phyloP scores from a whole-genome alignment of 805 yeast species.

The Ogataea philodendri region DNA sequence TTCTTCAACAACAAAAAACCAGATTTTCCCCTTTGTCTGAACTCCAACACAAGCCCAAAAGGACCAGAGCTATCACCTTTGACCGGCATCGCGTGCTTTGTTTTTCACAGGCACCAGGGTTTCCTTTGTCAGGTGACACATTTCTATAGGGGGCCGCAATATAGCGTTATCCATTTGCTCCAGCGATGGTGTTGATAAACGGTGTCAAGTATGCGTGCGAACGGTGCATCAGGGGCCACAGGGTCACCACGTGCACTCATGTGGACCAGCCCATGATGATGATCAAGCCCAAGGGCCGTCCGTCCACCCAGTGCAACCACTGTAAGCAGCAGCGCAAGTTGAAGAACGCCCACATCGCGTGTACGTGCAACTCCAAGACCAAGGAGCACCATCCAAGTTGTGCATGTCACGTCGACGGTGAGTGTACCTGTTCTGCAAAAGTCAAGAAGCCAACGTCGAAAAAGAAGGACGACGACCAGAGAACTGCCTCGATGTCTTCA shows the following conservation, averaged over 20 bases:
- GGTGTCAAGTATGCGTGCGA: constrained; percentile 97
- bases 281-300: constrained; percentile 97
- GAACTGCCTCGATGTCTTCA: too few species aligned
- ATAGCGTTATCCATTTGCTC: constrained; percentile 1
- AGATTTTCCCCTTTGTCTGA: neutral
- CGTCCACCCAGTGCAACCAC: constrained; percentile 86
- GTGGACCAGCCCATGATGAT: constrained; percentile 85
- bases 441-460: constrained; percentile 21
- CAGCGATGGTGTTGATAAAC: constrained; percentile 79
- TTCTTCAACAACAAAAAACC: constrained; percentile 3
- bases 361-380: constrained; percentile 63
- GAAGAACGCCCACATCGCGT: constrained; percentile 63
- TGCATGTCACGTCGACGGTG: constrained; percentile 33
- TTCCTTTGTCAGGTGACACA: constrained; percentile 3
- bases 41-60: constrained; percentile 1
- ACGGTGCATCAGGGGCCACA: constrained; percentile 91
- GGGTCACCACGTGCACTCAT: constrained; percentile 92
- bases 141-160: neutral
- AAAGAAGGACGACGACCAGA: constrained; percentile 18
- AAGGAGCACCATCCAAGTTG: constrained; percentile 30
- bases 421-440: constrained; percentile 34
- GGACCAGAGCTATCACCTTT: constrained; percentile 1
- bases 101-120: constrained; percentile 1
- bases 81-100: constrained; percentile 1
- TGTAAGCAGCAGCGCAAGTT: constrained; percentile 73